phyloP scores from a whole-genome alignment of 2,329 filamentous ascomycete genomes.

The Sporothrix globosa region DNA sequence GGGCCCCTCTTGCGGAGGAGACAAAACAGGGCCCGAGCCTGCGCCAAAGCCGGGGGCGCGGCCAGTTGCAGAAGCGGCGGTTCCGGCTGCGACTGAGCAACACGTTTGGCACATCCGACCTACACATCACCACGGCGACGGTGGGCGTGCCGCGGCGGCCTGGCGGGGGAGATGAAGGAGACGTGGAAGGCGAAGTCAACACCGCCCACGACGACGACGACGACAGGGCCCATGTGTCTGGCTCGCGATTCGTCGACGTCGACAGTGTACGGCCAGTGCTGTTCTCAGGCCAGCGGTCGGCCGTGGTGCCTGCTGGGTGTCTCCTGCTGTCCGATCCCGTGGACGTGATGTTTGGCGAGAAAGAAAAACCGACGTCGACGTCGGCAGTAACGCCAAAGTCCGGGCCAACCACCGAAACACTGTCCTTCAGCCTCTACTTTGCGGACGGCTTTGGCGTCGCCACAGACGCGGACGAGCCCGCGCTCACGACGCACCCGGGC shows the following conservation, averaged over 20 bases:
- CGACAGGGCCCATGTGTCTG: neutral
- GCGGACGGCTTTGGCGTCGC: neutral
- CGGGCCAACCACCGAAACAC: neutral
- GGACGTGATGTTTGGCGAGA: neutral
- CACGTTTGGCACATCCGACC: neutral
- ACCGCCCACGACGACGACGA: neutral
- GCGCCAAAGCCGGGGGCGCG: neutral
- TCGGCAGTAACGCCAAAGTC: too few species aligned
- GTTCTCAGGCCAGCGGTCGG: neutral
- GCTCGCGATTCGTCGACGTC: neutral
- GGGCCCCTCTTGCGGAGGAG: too few species aligned
- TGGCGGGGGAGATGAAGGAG: neutral
- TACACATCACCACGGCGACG: neutral
- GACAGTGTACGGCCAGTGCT: neutral
- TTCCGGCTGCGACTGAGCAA: neutral
- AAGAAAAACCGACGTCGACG: too few species aligned
- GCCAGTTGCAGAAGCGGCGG: too few species aligned
- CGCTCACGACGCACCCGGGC: neutral
- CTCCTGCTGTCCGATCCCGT: neutral
- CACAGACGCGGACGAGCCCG: neutral
- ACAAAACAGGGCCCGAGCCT: neutral
- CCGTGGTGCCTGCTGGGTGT: neutral
- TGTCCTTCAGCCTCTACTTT: conserved; percentile 1
- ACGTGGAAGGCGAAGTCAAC: neutral
- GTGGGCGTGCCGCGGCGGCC: neutral